Base-by-base conservation (phyloP, 2,329 filamentous ascomycete species). In the Neurospora crassa region DNA sequence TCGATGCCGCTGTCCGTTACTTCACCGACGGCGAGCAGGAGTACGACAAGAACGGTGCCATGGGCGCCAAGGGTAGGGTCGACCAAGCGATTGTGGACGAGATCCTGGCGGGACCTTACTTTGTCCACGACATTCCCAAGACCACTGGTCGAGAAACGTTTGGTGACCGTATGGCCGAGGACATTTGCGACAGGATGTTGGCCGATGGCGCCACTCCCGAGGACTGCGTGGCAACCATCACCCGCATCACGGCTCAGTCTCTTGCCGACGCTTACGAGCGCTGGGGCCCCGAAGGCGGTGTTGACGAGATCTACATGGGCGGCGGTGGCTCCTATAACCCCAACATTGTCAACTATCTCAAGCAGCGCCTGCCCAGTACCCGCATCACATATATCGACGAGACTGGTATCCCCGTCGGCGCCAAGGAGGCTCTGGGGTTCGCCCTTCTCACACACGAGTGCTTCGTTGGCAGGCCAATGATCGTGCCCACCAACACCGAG, bases 111-210 rank as follows among this genome's bases (percentile, higher is more conserved):
- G 67, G 67, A 41, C 67, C 67, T 40, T 68, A 68, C 67, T 68
- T 68, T 18, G 37, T 68, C 7, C 67, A 68, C 18, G 67, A 68
- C 43, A 68, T 68, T 24, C 67, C 67, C 67, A 68, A 68, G 67
- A 68, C 67, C 24, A 68, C 67, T 2, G 67, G 67, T 68, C 37
- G 67, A 10, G 67, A 68, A n/a, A 68, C 67, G 7, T 68, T 68
- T 68, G 67, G 67, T 41, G 67, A 68, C 67, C 67, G 67, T 68
- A 68, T 68, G 67, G 67, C 67, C 18, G 67, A 68, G 67, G 67
- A 68, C 41, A 68, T 68, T 18, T 68, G 67, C 67, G 67, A 68
- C 41, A 68, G 41, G 37, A 68, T 68, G 67, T 41, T 68, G 67
- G 67, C 67, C 18, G 14, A 18, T 43, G 67, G 67, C 20, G 67